Percentiles rank a stretch among this genome's conserved stretches.
These are phyloP conservation scores for Paramecium primaurelia DNA, from an alignment of 73 alveolate species.

Conservation along the genomic window DNA sequence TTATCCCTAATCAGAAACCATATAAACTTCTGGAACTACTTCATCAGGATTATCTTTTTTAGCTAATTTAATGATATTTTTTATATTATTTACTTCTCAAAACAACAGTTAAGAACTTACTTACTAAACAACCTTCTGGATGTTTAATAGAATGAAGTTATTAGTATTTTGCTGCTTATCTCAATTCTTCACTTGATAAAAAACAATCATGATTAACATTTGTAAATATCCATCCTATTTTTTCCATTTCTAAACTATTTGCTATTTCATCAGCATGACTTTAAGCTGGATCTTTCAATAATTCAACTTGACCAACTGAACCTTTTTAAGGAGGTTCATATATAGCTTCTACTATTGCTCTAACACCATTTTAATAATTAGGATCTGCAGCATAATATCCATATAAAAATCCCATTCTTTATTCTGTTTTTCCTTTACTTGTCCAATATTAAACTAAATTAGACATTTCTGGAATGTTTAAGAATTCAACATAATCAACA, in stretches of 20 bases:
- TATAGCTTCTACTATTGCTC: slow-evolving; percentile 96
- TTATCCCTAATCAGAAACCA: slow-evolving; percentile 97
- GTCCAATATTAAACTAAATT: slow-evolving; percentile 92
- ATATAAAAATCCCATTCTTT: slow-evolving; percentile 95
- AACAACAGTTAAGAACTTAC: slow-evolving; percentile 87
- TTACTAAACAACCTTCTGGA: slow-evolving; percentile 94
- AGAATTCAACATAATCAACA: slow-evolving; percentile 94
- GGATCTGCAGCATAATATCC: slow-evolving; percentile 99
- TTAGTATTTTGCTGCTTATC: slow-evolving; percentile 91
- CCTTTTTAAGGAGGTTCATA: slow-evolving; percentile 98
- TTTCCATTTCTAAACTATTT: slow-evolving; percentile 85
- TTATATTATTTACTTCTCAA: slow-evolving; percentile 53
- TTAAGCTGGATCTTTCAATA: slow-evolving; percentile 80
- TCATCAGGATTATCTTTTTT: slow-evolving; percentile 85
- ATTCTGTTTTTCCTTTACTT: slow-evolving; percentile 77
- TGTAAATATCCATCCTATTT: slow-evolving; percentile 99
- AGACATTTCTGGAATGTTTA: slow-evolving; percentile 93
- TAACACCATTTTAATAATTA: slow-evolving; percentile 95
- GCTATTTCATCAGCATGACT: slow-evolving; percentile 86
- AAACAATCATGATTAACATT: slow-evolving; percentile 91
- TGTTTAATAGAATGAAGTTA: slow-evolving; percentile 86
- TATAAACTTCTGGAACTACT: slow-evolving; percentile 93
- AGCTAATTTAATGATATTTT: slow-evolving; percentile 28
- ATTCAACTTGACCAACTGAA: slow-evolving; percentile 72
- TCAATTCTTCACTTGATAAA: slow-evolving; percentile 90